phyloP scores from a whole-genome alignment of 108 stramenopile species.

The Thalassiosira profunda region DNA sequence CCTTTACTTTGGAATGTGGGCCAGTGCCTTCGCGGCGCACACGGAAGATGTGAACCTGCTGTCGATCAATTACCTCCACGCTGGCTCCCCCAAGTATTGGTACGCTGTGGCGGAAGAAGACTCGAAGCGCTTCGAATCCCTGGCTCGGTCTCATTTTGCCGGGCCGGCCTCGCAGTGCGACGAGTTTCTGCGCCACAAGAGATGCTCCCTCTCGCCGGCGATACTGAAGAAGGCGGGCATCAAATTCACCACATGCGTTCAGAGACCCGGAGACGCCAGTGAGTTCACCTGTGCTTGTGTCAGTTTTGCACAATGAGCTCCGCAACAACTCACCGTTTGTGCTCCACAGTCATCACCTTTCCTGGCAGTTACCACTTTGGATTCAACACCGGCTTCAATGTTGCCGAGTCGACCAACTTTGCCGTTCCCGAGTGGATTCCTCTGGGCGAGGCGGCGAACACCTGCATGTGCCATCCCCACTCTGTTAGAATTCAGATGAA shows the following conservation, averaged over 20 bases:
- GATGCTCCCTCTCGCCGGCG: constrained; percentile 86
- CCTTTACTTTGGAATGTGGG: constrained; percentile 94
- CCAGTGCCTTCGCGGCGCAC: constrained; percentile 90
- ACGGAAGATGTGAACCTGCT: constrained; percentile 99
- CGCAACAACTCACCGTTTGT: no score
- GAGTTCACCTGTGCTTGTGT: no score
- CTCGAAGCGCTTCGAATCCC: constrained; percentile 82
- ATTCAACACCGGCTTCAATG: constrained; percentile 98
- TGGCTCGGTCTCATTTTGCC: constrained; percentile 80
- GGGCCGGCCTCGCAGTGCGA: constrained; percentile 71
- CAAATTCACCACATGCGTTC: constrained; percentile 89
- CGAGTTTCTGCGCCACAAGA: constrained; percentile 98
- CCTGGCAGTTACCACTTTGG: constrained; percentile 98
- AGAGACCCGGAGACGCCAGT: constrained; percentile 95
- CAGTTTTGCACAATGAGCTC: no score
- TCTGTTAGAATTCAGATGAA: constrained; percentile 94
- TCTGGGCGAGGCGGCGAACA: constrained; percentile 71
- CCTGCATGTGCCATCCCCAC: constrained; percentile 94
- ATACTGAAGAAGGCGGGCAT: constrained; percentile 94
- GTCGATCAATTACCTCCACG: constrained; percentile 98
- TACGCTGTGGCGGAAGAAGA: constrained; percentile 90
- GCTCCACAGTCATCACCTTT: constrained; percentile 85
- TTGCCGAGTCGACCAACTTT: constrained; percentile 98
- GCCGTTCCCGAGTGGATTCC: constrained; percentile 96
- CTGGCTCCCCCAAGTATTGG: constrained; percentile 98